Evolutionary conservation across 495 filamentous ascomycete genomes (phyloP).

Genomic region (Podospora pseudopauciseta): DNA sequence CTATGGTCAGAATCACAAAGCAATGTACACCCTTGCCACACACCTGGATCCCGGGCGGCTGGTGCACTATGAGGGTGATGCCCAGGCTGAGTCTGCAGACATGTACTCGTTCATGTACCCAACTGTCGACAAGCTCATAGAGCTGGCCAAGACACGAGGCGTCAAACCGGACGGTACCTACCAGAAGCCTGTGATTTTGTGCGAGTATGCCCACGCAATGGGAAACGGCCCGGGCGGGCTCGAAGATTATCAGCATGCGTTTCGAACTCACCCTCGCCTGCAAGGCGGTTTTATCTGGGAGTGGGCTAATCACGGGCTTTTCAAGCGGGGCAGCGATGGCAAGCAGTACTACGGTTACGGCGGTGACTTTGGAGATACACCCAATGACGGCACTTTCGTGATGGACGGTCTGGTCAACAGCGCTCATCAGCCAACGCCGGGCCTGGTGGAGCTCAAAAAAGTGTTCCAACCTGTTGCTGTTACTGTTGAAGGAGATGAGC

Average conservation of each 20-base stretch:
- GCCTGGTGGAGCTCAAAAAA: constrained; percentile 59
- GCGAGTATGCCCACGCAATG: constrained; percentile 70
- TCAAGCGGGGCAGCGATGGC: constrained; percentile 46
- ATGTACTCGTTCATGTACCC: constrained; percentile 68
- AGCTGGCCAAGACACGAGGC: constrained; percentile 39
- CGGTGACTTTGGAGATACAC: constrained; percentile 63
- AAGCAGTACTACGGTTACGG: constrained; percentile 61
- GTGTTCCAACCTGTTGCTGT: constrained; percentile 54
- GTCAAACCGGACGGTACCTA: constrained; percentile 39
- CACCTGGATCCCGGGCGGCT: constrained; percentile 52
- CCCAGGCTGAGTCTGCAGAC: constrained; percentile 55
- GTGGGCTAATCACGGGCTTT: constrained; percentile 68
- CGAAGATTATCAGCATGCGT: constrained; percentile 61
- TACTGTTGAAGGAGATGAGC: constrained; percentile 21
- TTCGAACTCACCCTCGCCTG: constrained; percentile 53
- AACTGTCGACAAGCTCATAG: constrained; percentile 46
- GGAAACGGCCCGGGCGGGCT: constrained; percentile 67
- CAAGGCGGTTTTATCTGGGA: constrained; percentile 74
- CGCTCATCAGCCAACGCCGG: constrained; percentile 57
- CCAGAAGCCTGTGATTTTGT: constrained; percentile 58
- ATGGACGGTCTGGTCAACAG: constrained; percentile 62
- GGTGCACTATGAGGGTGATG: constrained; percentile 66
- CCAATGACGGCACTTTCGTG: constrained; percentile 63
- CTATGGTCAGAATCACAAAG: constrained; percentile 59
- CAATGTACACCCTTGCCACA: constrained; percentile 62